These are phyloP conservation scores for Colletotrichum theobromicola DNA, from an alignment of 2,329 filamentous ascomycete genomes.

Conservation along the genomic window DNA sequence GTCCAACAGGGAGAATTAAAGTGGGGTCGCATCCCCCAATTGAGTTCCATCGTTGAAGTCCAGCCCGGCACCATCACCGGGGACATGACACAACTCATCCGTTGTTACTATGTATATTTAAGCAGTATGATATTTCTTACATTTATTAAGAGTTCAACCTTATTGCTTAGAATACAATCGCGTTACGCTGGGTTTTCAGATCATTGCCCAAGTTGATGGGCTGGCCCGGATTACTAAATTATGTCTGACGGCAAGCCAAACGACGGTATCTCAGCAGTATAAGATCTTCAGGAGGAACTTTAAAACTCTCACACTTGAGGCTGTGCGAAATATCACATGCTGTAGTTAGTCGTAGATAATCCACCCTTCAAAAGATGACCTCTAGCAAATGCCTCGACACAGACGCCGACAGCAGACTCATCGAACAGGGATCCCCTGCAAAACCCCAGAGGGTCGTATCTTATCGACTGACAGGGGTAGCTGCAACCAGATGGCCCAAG, in stretches of 20 bases:
- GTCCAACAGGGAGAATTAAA: not conserved
- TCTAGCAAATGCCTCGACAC: not conserved
- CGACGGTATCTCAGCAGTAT: not conserved
- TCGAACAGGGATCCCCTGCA: not conserved
- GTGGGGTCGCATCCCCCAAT: not conserved
- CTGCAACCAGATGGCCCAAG: conserved; percentile 14
- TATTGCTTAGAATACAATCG: not conserved
- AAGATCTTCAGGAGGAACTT: not conserved
- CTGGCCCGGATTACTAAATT: not conserved
- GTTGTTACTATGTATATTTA: not conserved
- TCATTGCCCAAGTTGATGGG: not conserved
- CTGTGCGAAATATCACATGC: not conserved
- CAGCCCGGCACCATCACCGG: not conserved
- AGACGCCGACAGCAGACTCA: not conserved
- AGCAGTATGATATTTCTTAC: not conserved
- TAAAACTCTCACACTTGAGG: not conserved
- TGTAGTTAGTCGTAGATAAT: not conserved
- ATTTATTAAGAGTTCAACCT: not conserved
- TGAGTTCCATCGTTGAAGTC: not conserved
- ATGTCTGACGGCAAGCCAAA: not conserved
- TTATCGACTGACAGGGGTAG: conserved; percentile 11
- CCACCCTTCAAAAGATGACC: not conserved
- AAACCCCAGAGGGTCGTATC: not conserved
- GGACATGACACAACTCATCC: not conserved
- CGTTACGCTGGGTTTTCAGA: not conserved